phyloP scores from a whole-genome alignment of 1,139 yeast species.

The Yamadazyma sp. region DNA sequence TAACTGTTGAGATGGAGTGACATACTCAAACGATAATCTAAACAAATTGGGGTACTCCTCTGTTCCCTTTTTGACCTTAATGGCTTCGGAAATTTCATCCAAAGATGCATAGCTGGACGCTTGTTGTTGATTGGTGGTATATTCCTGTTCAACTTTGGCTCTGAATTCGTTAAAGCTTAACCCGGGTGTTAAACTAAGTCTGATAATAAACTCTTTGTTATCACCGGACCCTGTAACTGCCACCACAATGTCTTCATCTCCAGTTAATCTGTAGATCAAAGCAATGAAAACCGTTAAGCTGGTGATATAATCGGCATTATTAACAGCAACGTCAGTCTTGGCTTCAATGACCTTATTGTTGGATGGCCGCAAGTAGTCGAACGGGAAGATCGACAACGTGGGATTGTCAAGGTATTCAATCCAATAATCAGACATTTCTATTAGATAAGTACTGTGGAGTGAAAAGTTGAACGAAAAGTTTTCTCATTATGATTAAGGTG shows the following conservation, averaged over 20 bases:
- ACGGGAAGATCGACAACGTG: slow-evolving; percentile 83
- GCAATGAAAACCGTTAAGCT: slow-evolving; percentile 73
- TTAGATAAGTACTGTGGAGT: background rate
- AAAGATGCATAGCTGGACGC: slow-evolving; percentile 45
- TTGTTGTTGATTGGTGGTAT: slow-evolving; percentile 34
- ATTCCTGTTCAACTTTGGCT: slow-evolving; percentile 43
- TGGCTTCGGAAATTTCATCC: slow-evolving; percentile 53
- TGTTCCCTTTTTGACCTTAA: slow-evolving; percentile 49
- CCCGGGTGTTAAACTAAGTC: slow-evolving; percentile 58
- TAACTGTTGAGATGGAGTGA: slow-evolving; percentile 39
- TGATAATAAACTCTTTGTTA: slow-evolving; percentile 52
- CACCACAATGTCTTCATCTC: slow-evolving; percentile 90
- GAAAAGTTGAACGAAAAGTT: background rate
- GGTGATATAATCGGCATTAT: slow-evolving; percentile 37
- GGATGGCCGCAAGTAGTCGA: slow-evolving; percentile 81
- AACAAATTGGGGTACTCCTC: slow-evolving; percentile 65
- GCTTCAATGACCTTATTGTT: slow-evolving; percentile 70
- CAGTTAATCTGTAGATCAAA: slow-evolving; percentile 77
- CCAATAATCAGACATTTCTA: slow-evolving; percentile 51
- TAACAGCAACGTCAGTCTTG: slow-evolving; percentile 35
- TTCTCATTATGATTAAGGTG: background rate
- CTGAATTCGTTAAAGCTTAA: slow-evolving; percentile 55
- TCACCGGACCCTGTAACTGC: slow-evolving; percentile 57
- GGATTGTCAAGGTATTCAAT: slow-evolving; percentile 69
- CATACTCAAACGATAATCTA: slow-evolving; percentile 61